Conservation (phyloP, 345 rosid species). For the Salix caprea region DNA sequence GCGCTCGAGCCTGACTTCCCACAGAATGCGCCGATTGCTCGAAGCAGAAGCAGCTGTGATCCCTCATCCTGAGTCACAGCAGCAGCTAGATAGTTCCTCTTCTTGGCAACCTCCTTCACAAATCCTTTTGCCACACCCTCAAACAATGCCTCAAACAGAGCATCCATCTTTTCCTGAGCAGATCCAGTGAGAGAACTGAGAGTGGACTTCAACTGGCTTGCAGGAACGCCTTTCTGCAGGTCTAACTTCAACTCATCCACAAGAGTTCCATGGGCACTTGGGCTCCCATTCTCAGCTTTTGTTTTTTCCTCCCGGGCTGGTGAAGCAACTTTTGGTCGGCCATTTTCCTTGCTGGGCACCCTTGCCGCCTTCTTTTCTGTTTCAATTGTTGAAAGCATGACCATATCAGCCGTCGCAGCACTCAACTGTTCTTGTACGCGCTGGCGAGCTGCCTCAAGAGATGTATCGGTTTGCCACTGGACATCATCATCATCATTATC, state of each 20-base stretch:
- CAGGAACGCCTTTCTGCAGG: slow-evolving; percentile 46
- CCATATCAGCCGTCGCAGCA: slow-evolving; percentile 88
- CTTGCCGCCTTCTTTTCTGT: slow-evolving; percentile 26
- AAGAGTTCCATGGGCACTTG: slow-evolving; percentile 27
- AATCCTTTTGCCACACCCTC: slow-evolving; percentile 27
- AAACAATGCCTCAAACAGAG: slow-evolving; percentile 56
- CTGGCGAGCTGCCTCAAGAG: slow-evolving; percentile 68
- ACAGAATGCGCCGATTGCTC: slow-evolving; percentile 50
- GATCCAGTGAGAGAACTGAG: slow-evolving; percentile 48
- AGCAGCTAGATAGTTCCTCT: slow-evolving; percentile 58
- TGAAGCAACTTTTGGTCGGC: neutral
- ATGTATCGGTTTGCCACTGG: slow-evolving; percentile 88
- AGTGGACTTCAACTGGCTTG: slow-evolving; percentile 42
- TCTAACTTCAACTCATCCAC: slow-evolving; percentile 42
- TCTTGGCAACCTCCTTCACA: slow-evolving; percentile 58
- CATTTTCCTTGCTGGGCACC: slow-evolving; percentile 23
- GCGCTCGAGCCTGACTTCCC: slow-evolving; percentile 33
- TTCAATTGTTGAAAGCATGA: slow-evolving; percentile 55
- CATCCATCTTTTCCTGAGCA: slow-evolving; percentile 54
- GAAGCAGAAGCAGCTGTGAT: slow-evolving; percentile 48
- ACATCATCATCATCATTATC: slow-evolving; percentile 51
- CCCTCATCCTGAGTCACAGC: slow-evolving; percentile 46
- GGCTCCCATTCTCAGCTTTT: slow-evolving; percentile 25
- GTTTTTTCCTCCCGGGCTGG: slow-evolving; percentile 26
- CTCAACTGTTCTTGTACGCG: slow-evolving; percentile 80